Evolutionary conservation across 2,329 filamentous ascomycete genomes (phyloP), one percentile per base, ranked within the genome.

Genomic region (Xylariaceae sp.): DNA sequence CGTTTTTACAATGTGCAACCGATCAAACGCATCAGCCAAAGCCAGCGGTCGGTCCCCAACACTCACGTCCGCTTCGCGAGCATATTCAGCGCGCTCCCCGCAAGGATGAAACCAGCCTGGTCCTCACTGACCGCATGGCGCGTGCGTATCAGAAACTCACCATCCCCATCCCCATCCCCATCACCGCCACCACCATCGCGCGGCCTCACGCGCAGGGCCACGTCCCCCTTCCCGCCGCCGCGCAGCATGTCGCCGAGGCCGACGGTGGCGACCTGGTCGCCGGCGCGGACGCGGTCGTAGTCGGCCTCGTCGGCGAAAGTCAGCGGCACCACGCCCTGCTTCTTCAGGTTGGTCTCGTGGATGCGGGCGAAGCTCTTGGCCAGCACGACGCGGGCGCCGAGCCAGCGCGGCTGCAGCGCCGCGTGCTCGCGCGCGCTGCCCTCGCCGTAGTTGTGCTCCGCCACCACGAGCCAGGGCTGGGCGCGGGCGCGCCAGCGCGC

Each of bases 381-480:
- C 13, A 94, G 72, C 37, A 94, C 87, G 53, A 94, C 70, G 31
- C 85, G 75, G 14, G 84, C 86, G 38, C 88, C 89, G 2, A 94
- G 79, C 63, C 89, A 94, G n/a, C 88, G 74, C 2, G 88, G 89
- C 59, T 94, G 88, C 22, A 94, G 69, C 2, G 88, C 88, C 15
- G 88, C 88, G 63, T 94, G 88, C 59, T 94, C 88, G 45, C 88
- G 76, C 3, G 88, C 87, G 32, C 81, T 88, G 13, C 88, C 88
- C 60, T 94, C 88, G 45, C 89, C 88, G 64, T 94, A 94, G 72
- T 98, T 98, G 65, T 94, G 87, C 67, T 98, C 92, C 13, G 90
- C 92, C 18, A 98, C 85, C 10, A 96, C 88, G 37, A 96, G 75
- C 92, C 92, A 98, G 42, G 83, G 75, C 48, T 77, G 75, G 7